Evolutionary conservation across 345 rosid species (phyloP).

Genomic region (Lepidium aucheri): DNA sequence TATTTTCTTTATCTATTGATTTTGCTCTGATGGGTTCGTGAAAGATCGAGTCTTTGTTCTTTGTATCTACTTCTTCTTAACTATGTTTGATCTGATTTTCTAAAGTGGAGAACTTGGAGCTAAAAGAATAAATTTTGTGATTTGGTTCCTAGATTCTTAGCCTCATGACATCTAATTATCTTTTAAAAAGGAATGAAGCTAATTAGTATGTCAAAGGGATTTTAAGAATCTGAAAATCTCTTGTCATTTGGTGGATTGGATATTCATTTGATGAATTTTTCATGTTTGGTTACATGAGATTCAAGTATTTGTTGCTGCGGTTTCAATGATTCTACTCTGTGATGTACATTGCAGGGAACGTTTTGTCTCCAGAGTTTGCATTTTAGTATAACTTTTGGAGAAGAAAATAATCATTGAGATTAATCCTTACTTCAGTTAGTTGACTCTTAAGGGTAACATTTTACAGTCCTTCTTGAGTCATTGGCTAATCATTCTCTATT

Average conservation of each 20-base stretch:
- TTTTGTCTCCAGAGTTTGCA: constrained; percentile 20
- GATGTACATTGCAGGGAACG: constrained; percentile 22
- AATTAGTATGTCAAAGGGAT: neutral
- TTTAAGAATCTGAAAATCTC: neutral
- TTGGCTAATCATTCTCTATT: neutral
- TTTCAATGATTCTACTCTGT: constrained; percentile 10
- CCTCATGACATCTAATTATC: neutral
- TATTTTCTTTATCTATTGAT: neutral
- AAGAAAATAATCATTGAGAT: too few relatives aligned
- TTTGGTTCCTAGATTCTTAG: neutral
- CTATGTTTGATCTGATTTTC: neutral
- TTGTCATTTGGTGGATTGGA: neutral
- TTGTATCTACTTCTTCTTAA: neutral
- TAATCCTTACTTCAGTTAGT: constrained; percentile 23
- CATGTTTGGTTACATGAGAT: neutral
- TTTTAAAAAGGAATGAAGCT: neutral
- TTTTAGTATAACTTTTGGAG: too few relatives aligned
- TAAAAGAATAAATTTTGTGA: neutral
- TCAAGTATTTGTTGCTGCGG: neutral
- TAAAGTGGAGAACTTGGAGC: neutral
- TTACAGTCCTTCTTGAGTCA: constrained; percentile 21
- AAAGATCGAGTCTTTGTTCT: constrained; percentile 14
- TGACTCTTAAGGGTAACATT: constrained; percentile 19
- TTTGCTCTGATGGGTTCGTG: neutral
- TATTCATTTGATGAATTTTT: neutral